Evolutionary conservation across 2,329 filamentous ascomycete genomes (phyloP).

Genomic region (Coniochaeta hoffmannii): DNA sequence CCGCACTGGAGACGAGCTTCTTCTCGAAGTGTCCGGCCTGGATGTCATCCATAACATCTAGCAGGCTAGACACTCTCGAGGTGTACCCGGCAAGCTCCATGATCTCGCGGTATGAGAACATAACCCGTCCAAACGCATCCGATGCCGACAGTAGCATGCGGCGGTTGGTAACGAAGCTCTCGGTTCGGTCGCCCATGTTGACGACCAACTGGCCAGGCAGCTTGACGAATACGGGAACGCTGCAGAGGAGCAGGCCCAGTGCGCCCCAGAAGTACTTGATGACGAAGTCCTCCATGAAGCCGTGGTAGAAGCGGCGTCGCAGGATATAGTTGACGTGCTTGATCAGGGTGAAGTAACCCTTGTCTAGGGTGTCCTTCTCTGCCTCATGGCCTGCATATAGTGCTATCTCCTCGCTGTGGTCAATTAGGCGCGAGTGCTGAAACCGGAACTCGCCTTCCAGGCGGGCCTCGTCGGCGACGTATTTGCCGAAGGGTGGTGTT

Average conservation of each 20-base stretch:
- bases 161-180: slow-evolving; percentile 87
- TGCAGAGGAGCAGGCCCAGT: slow-evolving; percentile 83
- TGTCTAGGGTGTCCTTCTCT: slow-evolving; percentile 94
- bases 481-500: slow-evolving; percentile 94
- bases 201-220: slow-evolving; percentile 61
- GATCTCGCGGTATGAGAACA: slow-evolving; percentile 97
- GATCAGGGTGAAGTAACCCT: slow-evolving; percentile 97
- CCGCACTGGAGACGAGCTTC: slow-evolving; percentile 85
- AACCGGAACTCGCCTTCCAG: slow-evolving; percentile 95
- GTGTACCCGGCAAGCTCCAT: slow-evolving; percentile 95
- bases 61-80: slow-evolving; percentile 77
- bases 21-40: slow-evolving; percentile 89
- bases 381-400: slow-evolving; percentile 86
- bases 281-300: slow-evolving; percentile 99
- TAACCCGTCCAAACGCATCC: slow-evolving; percentile 89
- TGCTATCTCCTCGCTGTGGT: slow-evolving; percentile 92
- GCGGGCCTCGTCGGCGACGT: slow-evolving; percentile 90
- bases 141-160: slow-evolving; percentile 88
- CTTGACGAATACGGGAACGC: slow-evolving; percentile 92
- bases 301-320: slow-evolving; percentile 84
- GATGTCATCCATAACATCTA: slow-evolving; percentile 93
- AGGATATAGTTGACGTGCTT: slow-evolving; percentile 98
- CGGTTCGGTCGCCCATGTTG: slow-evolving; percentile 64
- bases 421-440: slow-evolving; percentile 88
- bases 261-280: slow-evolving; percentile 99